Percentiles rank a stretch among this genome's conserved stretches.
Conservation (phyloP, 1,284 basidiomycete genomes). For the Rhodotorula sp. region DNA sequence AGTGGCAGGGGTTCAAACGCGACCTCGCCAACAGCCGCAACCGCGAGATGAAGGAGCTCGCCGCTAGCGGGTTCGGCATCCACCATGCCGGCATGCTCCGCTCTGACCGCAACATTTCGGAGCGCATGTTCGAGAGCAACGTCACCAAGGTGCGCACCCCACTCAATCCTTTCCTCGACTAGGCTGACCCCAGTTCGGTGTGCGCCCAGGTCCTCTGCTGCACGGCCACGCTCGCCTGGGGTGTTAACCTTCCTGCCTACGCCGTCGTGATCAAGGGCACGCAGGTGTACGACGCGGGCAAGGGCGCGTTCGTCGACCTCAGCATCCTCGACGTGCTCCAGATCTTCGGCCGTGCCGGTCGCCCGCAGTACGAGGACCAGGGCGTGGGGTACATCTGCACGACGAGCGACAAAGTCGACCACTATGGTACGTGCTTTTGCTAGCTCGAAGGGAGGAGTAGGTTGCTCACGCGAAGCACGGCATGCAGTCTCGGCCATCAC, state of each 20-base stretch:
- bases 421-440: conserved; percentile 65
- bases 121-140: conserved; percentile 86
- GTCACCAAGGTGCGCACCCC: conserved; percentile 73
- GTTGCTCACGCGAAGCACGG: neutral
- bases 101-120: conserved; percentile 92
- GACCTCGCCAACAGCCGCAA: conserved; percentile 81
- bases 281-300: conserved; percentile 87
- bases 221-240: conserved; percentile 98
- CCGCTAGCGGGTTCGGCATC: conserved; percentile 88
- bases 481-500: conserved; percentile 41
- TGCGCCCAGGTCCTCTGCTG: conserved; percentile 82
- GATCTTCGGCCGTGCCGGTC: conserved; percentile 92
- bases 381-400: conserved; percentile 98
- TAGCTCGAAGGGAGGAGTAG: no score
- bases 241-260: conserved; percentile 98
- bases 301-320: conserved; percentile 87
- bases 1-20: conserved; percentile 72
- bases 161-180: neutral
- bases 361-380: conserved; percentile 91
- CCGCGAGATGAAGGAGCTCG: conserved; percentile 95
- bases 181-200: neutral
- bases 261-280: conserved; percentile 98
- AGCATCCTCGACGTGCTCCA: conserved; percentile 93
- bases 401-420: conserved; percentile 84
- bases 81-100: conserved; percentile 99